phyloP scores from a whole-genome alignment of 2,329 filamentous ascomycete species.

The Ceratocystis smalleyi region DNA sequence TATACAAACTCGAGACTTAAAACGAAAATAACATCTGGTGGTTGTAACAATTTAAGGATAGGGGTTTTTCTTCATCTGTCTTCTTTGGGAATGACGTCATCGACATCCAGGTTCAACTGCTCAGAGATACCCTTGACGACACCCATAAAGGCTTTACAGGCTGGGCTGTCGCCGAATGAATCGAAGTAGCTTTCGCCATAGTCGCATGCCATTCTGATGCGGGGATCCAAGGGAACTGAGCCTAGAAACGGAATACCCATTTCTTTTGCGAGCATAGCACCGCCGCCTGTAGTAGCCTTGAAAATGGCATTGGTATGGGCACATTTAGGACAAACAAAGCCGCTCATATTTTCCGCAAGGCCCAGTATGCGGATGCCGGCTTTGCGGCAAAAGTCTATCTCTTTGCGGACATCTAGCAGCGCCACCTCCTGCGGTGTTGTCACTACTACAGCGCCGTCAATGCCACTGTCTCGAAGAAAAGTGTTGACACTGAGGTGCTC shows the following conservation, averaged over 20 bases:
- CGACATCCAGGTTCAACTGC: constrained; percentile 47
- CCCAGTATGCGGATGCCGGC: constrained; percentile 79
- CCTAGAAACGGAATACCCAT: constrained; percentile 81
- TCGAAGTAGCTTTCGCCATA: constrained; percentile 97
- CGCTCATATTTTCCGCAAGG: constrained; percentile 94
- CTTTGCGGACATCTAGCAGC: constrained; percentile 83
- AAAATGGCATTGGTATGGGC: constrained; percentile 75
- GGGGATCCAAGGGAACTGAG: constrained; percentile 75
- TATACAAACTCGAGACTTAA: background rate
- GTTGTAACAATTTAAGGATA: background rate
- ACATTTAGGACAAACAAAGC: constrained; percentile 91
- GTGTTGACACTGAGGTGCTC: constrained; percentile 91
- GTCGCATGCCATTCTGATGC: constrained; percentile 92
- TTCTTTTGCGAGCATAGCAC: constrained; percentile 62
- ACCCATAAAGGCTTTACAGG: constrained; percentile 62
- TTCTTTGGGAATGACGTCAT: constrained; percentile 33
- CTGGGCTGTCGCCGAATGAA: constrained; percentile 81
- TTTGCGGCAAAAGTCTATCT: constrained; percentile 95
- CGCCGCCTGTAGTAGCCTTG: constrained; percentile 78
- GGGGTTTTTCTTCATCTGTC: constrained; percentile 17
- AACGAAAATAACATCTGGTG: background rate
- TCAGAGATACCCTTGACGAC: constrained; percentile 61
- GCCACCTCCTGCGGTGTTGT: constrained; percentile 92
- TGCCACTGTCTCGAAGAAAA: constrained; percentile 76
- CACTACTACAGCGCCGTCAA: constrained; percentile 84